Base-by-base conservation (phyloP, 305 asterid species). In the Ilex paraguariensis region DNA sequence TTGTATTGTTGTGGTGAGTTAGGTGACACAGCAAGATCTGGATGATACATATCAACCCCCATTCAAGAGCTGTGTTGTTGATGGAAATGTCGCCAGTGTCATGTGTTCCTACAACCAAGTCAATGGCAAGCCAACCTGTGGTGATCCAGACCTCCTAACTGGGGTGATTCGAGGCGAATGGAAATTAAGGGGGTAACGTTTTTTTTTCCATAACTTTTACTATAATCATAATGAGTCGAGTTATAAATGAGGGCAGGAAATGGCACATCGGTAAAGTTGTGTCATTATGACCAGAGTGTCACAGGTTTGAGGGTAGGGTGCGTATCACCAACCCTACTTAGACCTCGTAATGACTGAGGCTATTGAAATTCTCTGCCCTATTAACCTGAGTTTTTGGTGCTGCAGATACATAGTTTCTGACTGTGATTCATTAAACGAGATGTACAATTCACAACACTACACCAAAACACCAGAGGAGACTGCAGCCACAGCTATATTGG, bases 21-120 rank as follows among this genome's bases (percentile, higher is more conserved):
- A 91, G 98, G 97, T 92, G 6, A 87, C 96, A 7, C 74, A 87
- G 53, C 98, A 92, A 76, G 97, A 92, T 69, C 46, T 92, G 86
- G 97, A 83, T 14, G 98, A 92, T 58, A 87, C 98, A 12, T 92
- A 69, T 71, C 94, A 92, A 57, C 96, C 96, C 0, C 98, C 98
- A 3, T 92, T 92, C 77, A 79, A 81, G 80, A 89, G 95, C 68
- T 92, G 98, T 59, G 88, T 87, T 67, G 44, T 85, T 60, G 93
- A 87, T 55, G 95, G 90, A 14, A 85, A 87, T 64, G 95, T 85
- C 2, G 95, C 95, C 3, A 87, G 95, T 54, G 90, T 87, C 11
- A 87, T 85, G 95, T 87, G 95, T 60, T 87, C 95, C 1, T 87
- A 87, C 63, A 87, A 87, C 68, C 81, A 87, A 61, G 94, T 87